Evolutionary conservation across 2,329 filamentous ascomycete species (phyloP), one percentile per base, ranked within the genome.

Genomic region (Metarhizium brunneum): DNA sequence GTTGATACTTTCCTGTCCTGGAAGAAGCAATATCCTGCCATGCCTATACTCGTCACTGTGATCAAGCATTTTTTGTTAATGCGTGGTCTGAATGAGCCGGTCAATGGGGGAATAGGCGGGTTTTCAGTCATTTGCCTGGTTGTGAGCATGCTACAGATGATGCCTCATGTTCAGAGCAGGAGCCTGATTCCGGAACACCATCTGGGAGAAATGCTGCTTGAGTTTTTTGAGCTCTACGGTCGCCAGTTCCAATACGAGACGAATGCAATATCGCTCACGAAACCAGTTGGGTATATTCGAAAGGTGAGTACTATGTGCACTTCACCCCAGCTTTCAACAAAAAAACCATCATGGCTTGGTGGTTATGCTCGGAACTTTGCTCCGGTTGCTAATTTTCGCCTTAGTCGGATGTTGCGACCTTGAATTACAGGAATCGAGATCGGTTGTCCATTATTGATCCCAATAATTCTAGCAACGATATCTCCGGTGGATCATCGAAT

Each of bases 61-160:
- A 81, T 99, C 71, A 99, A 99, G 73, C 94, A 99, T 62, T 92
- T 95, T 57, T 76, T 99, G 30, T 78, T 88, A 42, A 95, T 99
- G 83, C 84, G 91, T 58, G 89, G 86, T 1, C 76, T 96, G 53
- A 96, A 96, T 63, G 94, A 99, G 69, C 92, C 95, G 4, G 87
- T 89, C 45, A 89, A 85, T 58, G 94, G 94, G 55, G 94, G 94
- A 2, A 84, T 99, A 53, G 94, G 94, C 54, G 94, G 94, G 2
- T 97, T 96, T 67, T 90, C 91, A 1, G 87, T 95, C 60, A 96
- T 92, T 55, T 99, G 94, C 74, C 78, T 99, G 59, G 89, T 96
- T 6, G 89, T 94, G 57, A 94, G 88, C 74, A 84, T 96, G 70
- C 73, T 97, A 50, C 88, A 96, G 67, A 77, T 89, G 60, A 83